Evolutionary conservation across 2,329 filamentous ascomycete species (phyloP), one percentile per base, ranked within the genome.

Genomic region (Pestalotiopsis sp.): DNA sequence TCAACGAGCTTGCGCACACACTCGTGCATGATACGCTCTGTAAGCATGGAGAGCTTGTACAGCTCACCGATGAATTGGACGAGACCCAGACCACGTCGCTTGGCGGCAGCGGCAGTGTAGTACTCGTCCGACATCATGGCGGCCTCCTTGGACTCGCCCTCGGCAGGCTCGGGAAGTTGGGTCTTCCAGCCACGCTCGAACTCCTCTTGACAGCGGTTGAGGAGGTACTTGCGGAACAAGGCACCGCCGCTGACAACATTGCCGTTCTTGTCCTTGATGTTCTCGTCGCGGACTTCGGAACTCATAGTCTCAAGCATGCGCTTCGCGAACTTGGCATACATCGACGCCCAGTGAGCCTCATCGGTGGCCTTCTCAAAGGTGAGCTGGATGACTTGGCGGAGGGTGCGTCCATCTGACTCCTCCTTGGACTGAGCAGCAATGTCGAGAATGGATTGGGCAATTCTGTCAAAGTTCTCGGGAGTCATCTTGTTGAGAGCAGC

Each of bases 401-500:
- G 88, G 7, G 96, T 98, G 69, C 95, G 93, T 59, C 96, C 96
- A 76, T 99, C 96, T 25, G 89, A 89, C 83, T 99, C 96, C 75
- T 97, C 92, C 87, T 97, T 97, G 66, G 95, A 98, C 80, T 99
- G 96, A 25, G 90, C 92, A 36, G 95, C 94, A 79, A 99, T 99
- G 66, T 90, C 87, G 38, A 99, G 88, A 71, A 99, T 97, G 80
- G 98, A 94, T 71, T 95, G 93, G 6, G 96, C 90, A 74, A 99
- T 97, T 59, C 64, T 77, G 62, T 78, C 77, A 58, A 99, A 99
- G 79, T 98, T 99, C 84, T 99, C 96, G 0, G 96, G 96, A 0
- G 96, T 98, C 96, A 99, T 98, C 92, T 99, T 99, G 90, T 99
- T 99, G 76, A 99, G 86, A 70, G 93, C 93, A 72, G 94, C 92